Evolutionary conservation across 768 basidiomycete genomes (phyloP).

Genomic region (Russula sp.): DNA sequence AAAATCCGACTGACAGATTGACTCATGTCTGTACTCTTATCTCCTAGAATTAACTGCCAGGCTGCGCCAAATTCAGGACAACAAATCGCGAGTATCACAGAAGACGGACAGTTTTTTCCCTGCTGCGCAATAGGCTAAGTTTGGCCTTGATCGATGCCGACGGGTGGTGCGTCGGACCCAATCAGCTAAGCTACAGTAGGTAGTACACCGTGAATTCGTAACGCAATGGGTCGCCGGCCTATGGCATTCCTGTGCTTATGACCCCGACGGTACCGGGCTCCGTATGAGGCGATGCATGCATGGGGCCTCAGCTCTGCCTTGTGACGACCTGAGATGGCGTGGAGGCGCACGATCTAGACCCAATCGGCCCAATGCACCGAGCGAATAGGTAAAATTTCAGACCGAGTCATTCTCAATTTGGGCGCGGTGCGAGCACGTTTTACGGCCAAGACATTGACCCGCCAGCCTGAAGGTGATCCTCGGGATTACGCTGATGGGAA

Average conservation of each 20-base stretch:
- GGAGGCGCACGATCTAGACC: not conserved
- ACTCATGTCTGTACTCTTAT: constrained; percentile 17
- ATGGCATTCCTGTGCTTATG: not conserved
- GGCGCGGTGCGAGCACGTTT: constrained; percentile 19
- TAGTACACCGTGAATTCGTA: not conserved
- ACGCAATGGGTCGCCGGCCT: not conserved
- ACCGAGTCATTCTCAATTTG: constrained; percentile 6
- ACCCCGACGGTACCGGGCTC: not conserved
- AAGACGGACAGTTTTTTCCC: not conserved
- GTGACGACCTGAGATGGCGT: not conserved
- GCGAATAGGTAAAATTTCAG: not conserved
- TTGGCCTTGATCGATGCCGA: not conserved
- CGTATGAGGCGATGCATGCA: not conserved
- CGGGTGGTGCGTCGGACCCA: not conserved
- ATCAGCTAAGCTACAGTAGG: too few species aligned
- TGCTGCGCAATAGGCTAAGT: constrained; percentile 22
- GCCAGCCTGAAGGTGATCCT: constrained; percentile 2
- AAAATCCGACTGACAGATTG: constrained; percentile 3
- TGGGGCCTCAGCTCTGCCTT: not conserved
- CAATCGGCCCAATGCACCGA: not conserved
- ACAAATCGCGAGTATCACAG: constrained; percentile 14
- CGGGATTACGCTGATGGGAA: not conserved
- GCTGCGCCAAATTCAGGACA: constrained; percentile 3
- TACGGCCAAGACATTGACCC: constrained; percentile 1
- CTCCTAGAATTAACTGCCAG: constrained; percentile 18